These are phyloP conservation scores for Cryphonectria nitschkei DNA, from an alignment of 2,329 filamentous ascomycete species.

Conservation along the genomic window DNA sequence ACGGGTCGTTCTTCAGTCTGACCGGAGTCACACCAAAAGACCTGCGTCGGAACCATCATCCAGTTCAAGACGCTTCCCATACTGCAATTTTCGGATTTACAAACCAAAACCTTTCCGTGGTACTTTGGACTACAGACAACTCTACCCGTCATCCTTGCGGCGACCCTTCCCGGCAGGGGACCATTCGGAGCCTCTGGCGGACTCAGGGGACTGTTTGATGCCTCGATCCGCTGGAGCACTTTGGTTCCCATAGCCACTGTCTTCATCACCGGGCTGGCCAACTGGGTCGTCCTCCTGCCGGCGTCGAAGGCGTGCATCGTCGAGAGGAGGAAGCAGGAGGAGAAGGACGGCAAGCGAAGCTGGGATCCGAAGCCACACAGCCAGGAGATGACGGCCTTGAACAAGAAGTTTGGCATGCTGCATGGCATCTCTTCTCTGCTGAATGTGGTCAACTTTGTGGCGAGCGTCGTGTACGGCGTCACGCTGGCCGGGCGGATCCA, in stretches of 20 bases:
- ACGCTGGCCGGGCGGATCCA: constrained; percentile 68
- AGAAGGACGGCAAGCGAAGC: constrained; percentile 85
- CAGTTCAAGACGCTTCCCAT: constrained; percentile 78
- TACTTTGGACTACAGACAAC: constrained; percentile 87
- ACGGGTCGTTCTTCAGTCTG: not conserved
- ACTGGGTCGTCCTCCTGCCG: constrained; percentile 74
- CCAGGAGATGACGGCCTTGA: constrained; percentile 79
- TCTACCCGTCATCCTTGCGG: constrained; percentile 71
- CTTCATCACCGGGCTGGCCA: constrained; percentile 71
- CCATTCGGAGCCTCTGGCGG: constrained; percentile 52
- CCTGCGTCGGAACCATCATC: constrained; percentile 75
- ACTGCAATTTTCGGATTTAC: constrained; percentile 79
- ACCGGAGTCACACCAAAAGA: constrained; percentile 48
- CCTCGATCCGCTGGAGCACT: constrained; percentile 65
- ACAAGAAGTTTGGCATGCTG: constrained; percentile 75
- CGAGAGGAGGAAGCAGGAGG: constrained; percentile 80
- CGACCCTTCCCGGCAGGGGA: constrained; percentile 74
- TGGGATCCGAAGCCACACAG: constrained; percentile 80
- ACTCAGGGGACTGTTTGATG: constrained; percentile 60
- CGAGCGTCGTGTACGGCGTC: constrained; percentile 77
- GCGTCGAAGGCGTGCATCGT: constrained; percentile 75
- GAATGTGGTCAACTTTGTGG: constrained; percentile 73
- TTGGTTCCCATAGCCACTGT: constrained; percentile 71
- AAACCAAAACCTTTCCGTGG: constrained; percentile 79
- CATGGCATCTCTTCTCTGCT: constrained; percentile 82